phyloP scores from a whole-genome alignment of 495 filamentous ascomycete species.

The Trichocladium uniseriatum region DNA sequence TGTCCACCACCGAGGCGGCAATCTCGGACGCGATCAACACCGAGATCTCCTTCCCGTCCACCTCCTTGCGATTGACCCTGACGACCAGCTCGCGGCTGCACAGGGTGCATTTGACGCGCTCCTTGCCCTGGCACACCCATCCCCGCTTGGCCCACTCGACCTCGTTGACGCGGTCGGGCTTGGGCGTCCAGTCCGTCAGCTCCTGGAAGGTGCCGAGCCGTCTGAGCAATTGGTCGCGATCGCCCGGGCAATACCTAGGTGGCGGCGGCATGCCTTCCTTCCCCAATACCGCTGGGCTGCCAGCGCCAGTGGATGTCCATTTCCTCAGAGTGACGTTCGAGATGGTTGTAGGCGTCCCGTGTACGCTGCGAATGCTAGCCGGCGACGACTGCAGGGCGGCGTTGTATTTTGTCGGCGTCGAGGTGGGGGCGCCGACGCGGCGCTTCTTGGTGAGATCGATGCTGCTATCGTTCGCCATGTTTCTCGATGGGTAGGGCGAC shows the following conservation, averaged over 20 bases:
- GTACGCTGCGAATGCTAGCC: constrained; percentile 9
- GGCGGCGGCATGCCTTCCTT: constrained; percentile 1
- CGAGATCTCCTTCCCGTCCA: constrained; percentile 52
- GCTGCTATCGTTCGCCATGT: constrained; percentile 17
- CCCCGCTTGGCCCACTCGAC: constrained; percentile 93
- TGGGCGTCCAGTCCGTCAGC: constrained; percentile 79
- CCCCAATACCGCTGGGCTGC: not conserved
- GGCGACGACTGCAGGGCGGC: not conserved
- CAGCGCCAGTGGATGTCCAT: constrained; percentile 18
- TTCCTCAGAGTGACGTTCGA: constrained; percentile 37
- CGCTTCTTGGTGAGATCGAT: constrained; percentile 40
- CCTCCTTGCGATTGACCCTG: constrained; percentile 60
- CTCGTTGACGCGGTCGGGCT: constrained; percentile 73
- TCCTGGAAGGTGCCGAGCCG: constrained; percentile 81
- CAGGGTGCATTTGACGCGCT: constrained; percentile 73
- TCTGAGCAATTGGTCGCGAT: constrained; percentile 71
- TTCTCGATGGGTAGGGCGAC: constrained; percentile 12
- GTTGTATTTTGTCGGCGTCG: constrained; percentile 19
- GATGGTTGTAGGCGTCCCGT: constrained; percentile 21
- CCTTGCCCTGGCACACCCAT: constrained; percentile 76
- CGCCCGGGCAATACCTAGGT: constrained; percentile 63
- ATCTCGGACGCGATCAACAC: constrained; percentile 41
- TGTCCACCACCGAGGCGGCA: constrained; percentile 63
- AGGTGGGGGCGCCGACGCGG: constrained; percentile 26
- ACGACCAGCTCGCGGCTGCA: constrained; percentile 78